Conservation (phyloP, 2,329 filamentous ascomycete species). For the Pleurostoma richardsiae region DNA sequence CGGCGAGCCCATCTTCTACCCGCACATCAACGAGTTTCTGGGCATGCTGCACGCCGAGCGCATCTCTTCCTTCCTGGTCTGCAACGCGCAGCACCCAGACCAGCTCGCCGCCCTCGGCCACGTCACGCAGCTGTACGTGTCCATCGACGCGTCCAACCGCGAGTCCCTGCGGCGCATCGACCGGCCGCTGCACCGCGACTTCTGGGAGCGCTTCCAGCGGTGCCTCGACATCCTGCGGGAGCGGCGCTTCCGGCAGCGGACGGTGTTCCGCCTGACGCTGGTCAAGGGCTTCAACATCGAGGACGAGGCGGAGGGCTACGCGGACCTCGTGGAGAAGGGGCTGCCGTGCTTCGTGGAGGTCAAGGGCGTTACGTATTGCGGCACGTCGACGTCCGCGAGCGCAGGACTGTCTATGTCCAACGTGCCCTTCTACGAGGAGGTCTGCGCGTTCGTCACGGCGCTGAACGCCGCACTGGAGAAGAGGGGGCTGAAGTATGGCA, state of each 20-base stretch:
- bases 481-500: conserved; percentile 76
- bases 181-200: conserved; percentile 87
- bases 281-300: conserved; percentile 98
- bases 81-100: conserved; percentile 94
- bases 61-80: conserved; percentile 93
- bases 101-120: conserved; percentile 76
- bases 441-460: conserved; percentile 73
- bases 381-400: conserved; percentile 76
- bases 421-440: conserved; percentile 92
- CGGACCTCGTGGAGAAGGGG: conserved; percentile 78
- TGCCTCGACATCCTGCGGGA: conserved; percentile 86
- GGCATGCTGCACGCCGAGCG: conserved; percentile 76
- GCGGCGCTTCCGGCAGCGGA: conserved; percentile 79
- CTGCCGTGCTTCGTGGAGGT: conserved; percentile 91
- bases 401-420: conserved; percentile 95
- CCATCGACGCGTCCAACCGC: conserved; percentile 88
- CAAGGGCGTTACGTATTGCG: conserved; percentile 96
- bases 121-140: conserved; percentile 94
- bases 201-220: conserved; percentile 91
- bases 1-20: conserved; percentile 98
- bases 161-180: conserved; percentile 87
- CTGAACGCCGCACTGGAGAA: conserved; percentile 64
- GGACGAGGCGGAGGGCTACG: conserved; percentile 87
- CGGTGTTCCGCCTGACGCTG: conserved; percentile 89
- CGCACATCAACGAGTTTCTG: conserved; percentile 91